Evolutionary conservation across 768 basidiomycete genomes (phyloP).

Genomic region (Russula virescens): DNA sequence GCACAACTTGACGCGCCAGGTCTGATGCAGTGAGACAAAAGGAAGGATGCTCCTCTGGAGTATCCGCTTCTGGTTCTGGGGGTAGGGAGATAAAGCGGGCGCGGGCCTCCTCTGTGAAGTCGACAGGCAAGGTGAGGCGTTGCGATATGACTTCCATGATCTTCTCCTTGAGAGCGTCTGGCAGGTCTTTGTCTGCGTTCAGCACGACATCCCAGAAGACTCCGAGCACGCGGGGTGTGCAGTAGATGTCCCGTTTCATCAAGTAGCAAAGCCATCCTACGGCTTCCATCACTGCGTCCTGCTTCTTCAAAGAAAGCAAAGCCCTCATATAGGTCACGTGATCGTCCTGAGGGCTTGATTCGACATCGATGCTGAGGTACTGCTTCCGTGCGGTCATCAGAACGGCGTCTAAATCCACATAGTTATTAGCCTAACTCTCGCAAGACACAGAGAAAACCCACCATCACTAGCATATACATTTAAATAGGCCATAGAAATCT

Average conservation of each 20-base stretch:
- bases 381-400: conserved; percentile 10
- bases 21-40: conserved; percentile 22
- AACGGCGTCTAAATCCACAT: background rate
- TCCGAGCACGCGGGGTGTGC: conserved; percentile 33
- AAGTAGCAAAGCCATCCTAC: conserved; percentile 16
- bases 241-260: conserved; percentile 26
- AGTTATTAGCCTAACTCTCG: background rate
- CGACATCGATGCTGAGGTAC: conserved; percentile 20
- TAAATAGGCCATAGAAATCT: background rate
- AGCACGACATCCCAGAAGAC: conserved; percentile 41
- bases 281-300: background rate
- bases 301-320: conserved; percentile 13
- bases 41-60: conserved; percentile 9
- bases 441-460: background rate
- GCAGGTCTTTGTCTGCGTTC: conserved; percentile 27
- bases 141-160: conserved; percentile 35
- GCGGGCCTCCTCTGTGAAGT: conserved; percentile 21
- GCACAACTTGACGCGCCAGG: conserved; percentile 13
- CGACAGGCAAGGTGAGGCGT: conserved; percentile 29
- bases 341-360: background rate
- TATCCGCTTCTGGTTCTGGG: background rate
- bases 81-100: conserved; percentile 3
- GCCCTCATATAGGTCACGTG: conserved; percentile 9
- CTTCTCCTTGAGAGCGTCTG: conserved; percentile 29
- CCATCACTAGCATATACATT: conserved; percentile 11